Evolutionary conservation across 345 rosid species (phyloP).

Genomic region (Geranium rotundifolium): DNA sequence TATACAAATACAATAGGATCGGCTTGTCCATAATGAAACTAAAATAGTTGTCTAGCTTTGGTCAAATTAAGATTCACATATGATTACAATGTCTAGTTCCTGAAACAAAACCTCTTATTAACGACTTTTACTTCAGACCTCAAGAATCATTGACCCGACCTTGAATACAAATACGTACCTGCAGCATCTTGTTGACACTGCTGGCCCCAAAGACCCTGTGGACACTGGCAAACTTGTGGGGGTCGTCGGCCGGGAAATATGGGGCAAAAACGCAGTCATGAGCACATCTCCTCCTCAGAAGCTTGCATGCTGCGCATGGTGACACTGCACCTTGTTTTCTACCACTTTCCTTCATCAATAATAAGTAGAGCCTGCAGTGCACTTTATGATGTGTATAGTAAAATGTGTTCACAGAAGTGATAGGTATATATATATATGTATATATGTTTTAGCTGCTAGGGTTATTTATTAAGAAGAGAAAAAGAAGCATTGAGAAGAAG

Average conservation of each 20-base stretch:
- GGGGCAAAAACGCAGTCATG: slow-evolving; percentile 79
- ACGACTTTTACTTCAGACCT: no score
- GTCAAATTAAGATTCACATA: no score
- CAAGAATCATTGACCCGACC: no score
- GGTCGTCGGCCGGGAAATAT: slow-evolving; percentile 77
- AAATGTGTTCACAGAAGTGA: not conserved
- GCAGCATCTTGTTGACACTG: slow-evolving; percentile 86
- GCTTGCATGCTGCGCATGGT: slow-evolving; percentile 93
- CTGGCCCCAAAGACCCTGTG: slow-evolving; percentile 96
- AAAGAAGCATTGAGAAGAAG: not conserved
- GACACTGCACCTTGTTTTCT: slow-evolving; percentile 45
- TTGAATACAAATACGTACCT: slow-evolving; percentile 30
- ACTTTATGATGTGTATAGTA: not conserved
- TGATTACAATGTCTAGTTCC: no score
- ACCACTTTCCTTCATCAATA: slow-evolving; percentile 38
- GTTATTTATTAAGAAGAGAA: no score
- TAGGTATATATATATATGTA: not conserved
- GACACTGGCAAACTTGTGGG: slow-evolving; percentile 76
- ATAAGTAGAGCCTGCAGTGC: no score
- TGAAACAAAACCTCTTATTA: no score
- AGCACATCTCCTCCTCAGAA: slow-evolving; percentile 74
- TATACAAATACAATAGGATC: no score
- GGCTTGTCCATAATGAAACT: no score
- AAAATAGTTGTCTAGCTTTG: no score
- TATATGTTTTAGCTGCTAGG: not conserved